phyloP scores from a whole-genome alignment of 257 asterid species.

The Gardenia jasminoides region DNA sequence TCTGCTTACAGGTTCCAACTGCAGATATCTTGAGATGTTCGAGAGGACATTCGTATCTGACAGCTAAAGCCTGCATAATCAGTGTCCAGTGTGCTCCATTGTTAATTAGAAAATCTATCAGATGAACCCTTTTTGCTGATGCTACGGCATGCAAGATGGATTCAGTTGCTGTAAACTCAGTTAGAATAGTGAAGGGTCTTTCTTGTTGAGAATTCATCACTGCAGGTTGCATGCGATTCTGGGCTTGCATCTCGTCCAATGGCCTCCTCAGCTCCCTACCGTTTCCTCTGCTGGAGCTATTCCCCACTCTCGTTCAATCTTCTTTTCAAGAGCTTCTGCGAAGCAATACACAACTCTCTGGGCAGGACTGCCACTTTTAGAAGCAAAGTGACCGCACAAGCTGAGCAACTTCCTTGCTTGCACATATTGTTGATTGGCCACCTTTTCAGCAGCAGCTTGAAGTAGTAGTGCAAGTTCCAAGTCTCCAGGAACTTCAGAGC shows the following conservation, averaged over 20 bases:
- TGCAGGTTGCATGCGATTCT: background rate
- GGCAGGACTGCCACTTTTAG: conserved; percentile 28
- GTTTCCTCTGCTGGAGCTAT: background rate
- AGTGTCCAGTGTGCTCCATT: conserved; percentile 46
- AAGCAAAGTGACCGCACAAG: conserved; percentile 24
- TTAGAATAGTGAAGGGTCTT: conserved; percentile 38
- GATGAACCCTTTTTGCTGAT: conserved; percentile 35
- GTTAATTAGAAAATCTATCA: conserved; percentile 43
- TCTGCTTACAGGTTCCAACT: conserved; percentile 30
- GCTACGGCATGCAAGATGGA: conserved; percentile 37
- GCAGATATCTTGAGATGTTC: conserved; percentile 53
- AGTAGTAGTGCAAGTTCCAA: conserved; percentile 43
- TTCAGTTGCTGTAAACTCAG: conserved; percentile 44
- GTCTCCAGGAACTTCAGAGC: conserved; percentile 31
- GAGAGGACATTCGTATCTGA: conserved; percentile 24
- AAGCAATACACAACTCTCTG: conserved; percentile 29
- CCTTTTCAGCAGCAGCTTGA: conserved; percentile 48
- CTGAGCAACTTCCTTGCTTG: conserved; percentile 29
- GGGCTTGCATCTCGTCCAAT: background rate
- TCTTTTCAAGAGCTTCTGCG: conserved; percentile 30
- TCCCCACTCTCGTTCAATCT: conserved; percentile 32
- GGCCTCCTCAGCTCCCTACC: background rate
- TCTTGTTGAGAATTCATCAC: conserved; percentile 24
- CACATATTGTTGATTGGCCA: conserved; percentile 33
- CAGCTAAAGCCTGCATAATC: conserved; percentile 58